phyloP scores from a whole-genome alignment of 1,139 yeast genomes.

The Saccharomyces hybrid region DNA sequence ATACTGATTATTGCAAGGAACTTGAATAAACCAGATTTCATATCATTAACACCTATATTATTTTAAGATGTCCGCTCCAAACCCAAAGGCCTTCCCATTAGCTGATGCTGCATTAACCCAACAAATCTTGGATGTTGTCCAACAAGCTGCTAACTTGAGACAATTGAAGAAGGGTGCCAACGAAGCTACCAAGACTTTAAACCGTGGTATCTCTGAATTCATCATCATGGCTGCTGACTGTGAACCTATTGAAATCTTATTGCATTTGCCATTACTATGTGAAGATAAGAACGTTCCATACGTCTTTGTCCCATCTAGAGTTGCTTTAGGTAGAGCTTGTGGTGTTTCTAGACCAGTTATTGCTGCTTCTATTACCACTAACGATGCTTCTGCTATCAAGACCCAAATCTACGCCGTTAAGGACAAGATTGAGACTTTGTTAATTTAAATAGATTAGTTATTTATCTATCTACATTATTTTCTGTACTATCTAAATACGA shows the following conservation, averaged over 20 bases:
- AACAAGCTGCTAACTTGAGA: constrained; percentile 96
- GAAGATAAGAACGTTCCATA: constrained; percentile 99
- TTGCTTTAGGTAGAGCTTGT: constrained; percentile 99
- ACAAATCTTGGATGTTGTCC: constrained; percentile 95
- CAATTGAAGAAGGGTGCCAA: constrained; percentile 99
- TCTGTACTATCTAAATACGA: not conserved
- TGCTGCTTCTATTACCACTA: constrained; percentile 97
- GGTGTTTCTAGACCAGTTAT: constrained; percentile 99
- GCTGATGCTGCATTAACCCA: constrained; percentile 94
- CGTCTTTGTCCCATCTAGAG: constrained; percentile 96
- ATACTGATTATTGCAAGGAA: constrained; percentile 49
- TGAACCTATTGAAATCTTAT: constrained; percentile 96
- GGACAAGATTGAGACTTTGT: constrained; percentile 97
- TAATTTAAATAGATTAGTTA: constrained; percentile 48
- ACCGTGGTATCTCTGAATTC: constrained; percentile 99
- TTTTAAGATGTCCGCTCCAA: constrained; percentile 45
- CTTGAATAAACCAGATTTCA: constrained; percentile 31
- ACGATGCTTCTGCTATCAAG: constrained; percentile 97
- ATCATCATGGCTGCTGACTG: constrained; percentile 99
- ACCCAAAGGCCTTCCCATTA: constrained; percentile 96
- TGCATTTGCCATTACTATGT: constrained; percentile 95
- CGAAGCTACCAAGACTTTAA: constrained; percentile 98
- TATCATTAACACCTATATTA: constrained; percentile 34
- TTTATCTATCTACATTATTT: not conserved
- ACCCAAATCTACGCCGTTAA: constrained; percentile 94